Conservation (phyloP, 352 stramenopile genomes). For the Elongisporangium anandrum region DNA sequence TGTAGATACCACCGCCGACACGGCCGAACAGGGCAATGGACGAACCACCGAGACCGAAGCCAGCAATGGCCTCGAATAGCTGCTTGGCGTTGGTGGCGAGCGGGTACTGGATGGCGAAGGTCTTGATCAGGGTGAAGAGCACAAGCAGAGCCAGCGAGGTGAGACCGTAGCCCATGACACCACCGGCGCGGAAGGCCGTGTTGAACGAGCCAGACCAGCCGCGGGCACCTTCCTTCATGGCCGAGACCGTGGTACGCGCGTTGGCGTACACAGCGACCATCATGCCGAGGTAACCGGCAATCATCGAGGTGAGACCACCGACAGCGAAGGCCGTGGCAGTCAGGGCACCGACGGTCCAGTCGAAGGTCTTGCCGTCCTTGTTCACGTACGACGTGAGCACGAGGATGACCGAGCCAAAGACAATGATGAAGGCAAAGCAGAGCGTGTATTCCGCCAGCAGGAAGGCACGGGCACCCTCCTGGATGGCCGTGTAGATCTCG, state of each 20-base stretch:
- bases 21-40: conserved; percentile 99
- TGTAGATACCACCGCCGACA: conserved; percentile 99
- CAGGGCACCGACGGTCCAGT: conserved; percentile 90
- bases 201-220: conserved; percentile 97
- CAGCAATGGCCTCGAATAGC: conserved; percentile 96
- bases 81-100: conserved; percentile 78
- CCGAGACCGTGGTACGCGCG: conserved; percentile 96
- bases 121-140: conserved; percentile 95
- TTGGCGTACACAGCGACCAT: conserved; percentile 99
- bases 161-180: conserved; percentile 99
- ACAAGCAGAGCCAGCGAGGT: conserved; percentile 96
- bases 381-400: conserved; percentile 91
- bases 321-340: conserved; percentile 97
- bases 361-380: conserved; percentile 76
- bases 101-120: conserved; percentile 92
- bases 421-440: conserved; percentile 95
- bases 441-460: conserved; percentile 97
- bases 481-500: conserved; percentile 96
- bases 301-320: conserved; percentile 97
- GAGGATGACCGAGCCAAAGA: conserved; percentile 85
- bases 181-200: conserved; percentile 96
- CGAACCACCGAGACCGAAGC: conserved; percentile 97
- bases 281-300: conserved; percentile 98
- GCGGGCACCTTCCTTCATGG: conserved; percentile 90
- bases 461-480: conserved; percentile 97